phyloP scores from a whole-genome alignment of 2,329 filamentous ascomycete species.

The Pseudofabraea citricarpa region DNA sequence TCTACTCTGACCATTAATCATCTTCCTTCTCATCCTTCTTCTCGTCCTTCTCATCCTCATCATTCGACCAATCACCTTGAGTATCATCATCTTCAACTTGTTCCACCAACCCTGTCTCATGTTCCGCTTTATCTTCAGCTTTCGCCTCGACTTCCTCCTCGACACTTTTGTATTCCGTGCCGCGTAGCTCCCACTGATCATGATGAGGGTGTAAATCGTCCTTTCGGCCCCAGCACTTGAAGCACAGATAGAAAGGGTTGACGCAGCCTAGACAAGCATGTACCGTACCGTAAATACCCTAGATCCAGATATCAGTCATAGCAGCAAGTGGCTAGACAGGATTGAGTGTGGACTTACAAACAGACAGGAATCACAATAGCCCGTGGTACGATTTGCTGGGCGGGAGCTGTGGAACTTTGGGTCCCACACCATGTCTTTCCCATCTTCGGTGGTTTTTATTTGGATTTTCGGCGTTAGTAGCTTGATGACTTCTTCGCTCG shows the following conservation, averaged over 20 bases:
- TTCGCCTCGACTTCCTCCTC: background rate
- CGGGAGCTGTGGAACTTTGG: conserved; percentile 5
- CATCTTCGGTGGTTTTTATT: conserved; percentile 2
- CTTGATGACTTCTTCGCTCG: background rate
- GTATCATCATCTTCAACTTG: background rate
- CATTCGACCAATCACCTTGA: background rate
- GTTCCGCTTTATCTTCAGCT: background rate
- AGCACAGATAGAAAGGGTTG: background rate
- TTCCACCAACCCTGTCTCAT: background rate
- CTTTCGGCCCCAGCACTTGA: background rate
- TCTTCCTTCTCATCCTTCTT: background rate
- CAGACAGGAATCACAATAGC: conserved; percentile 4
- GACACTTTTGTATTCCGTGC: background rate
- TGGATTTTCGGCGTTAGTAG: conserved; percentile 6
- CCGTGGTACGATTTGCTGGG: background rate
- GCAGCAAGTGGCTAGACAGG: background rate
- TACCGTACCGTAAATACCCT: background rate
- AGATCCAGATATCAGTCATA: background rate
- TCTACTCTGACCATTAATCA: background rate
- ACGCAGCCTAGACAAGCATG: background rate
- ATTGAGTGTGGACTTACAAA: conserved; percentile 2
- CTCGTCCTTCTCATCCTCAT: background rate
- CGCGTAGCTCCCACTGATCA: background rate
- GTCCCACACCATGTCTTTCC: conserved; percentile 10
- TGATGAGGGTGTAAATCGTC: background rate